Evolutionary conservation across 2,329 filamentous ascomycete genomes (phyloP), one percentile per base, ranked within the genome.

Genomic region (Aspergillus fischeri): DNA sequence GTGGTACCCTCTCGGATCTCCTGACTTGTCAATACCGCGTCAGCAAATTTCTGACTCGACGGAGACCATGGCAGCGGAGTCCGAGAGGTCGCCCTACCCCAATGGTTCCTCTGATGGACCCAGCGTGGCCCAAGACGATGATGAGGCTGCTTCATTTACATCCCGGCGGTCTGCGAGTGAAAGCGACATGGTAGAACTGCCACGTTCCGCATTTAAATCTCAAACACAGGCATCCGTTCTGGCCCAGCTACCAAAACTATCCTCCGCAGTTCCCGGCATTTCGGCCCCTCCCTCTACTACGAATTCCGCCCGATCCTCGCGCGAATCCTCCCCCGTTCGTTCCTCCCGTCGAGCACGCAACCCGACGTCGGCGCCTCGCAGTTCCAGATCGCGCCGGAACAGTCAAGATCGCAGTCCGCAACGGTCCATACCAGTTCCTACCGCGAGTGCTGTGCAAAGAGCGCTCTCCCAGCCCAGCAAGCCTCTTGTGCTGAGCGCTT

Each of bases 401-500:
- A 90, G 86, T 70, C 81, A 86, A 60, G 87, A 90, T 55, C 76
- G 81, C 58, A 90, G 86, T 65, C 86, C 87, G 21, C 79, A 81
- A 55, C 82, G 87, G 44, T 68, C 71, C 6, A 69, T 66, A 63
- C 76, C 78, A 56, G 78, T 83, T 55, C 82, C 86, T 38, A 85
- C 86, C 52, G 81, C 86, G 27, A 81, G 85, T 25, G 79, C 86
- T 21, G 79, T 86, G 56, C 83, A 88, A 72, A 84, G 86, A 70
- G 83, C 86, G 58, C 78, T 93, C 51, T 89, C 89, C 17, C 83
- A 88, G 41, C 78, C 86, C 38, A 86, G 80, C 62, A 88, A 86
- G 51, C 88, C 90, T 7, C 82, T 84, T 52, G 78, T 93, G 38
- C 83, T 84, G 51, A 65, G 59, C 48, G 75, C 80, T 51, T 82